Percentiles rank a stretch among this genome's conserved stretches.
phyloP scores from a whole-genome alignment of 305 asterid species.

The Fraxinus baroniana region DNA sequence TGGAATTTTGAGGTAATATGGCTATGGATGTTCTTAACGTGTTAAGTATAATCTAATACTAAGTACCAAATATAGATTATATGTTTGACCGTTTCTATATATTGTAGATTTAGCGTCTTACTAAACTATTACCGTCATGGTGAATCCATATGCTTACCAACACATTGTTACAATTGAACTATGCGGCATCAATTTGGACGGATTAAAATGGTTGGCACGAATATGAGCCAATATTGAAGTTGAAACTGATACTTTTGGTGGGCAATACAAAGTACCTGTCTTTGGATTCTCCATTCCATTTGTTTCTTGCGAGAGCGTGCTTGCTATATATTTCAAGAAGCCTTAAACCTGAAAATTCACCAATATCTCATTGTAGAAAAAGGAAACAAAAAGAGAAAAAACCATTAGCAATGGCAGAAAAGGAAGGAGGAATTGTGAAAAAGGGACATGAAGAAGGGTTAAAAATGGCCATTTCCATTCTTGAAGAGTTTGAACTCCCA shows the following conservation, averaged over 20 bases:
- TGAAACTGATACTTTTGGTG: constrained; percentile 20
- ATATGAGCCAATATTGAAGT: constrained; percentile 8
- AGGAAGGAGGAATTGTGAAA: constrained; percentile 56
- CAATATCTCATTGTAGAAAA: neutral
- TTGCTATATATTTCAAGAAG: constrained; percentile 29
- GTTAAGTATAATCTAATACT: neutral
- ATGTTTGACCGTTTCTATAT: neutral
- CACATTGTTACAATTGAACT: constrained; percentile 5
- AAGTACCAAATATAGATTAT: neutral
- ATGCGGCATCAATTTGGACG: constrained; percentile 1
- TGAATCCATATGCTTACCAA: constrained; percentile 18
- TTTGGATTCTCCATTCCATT: constrained; percentile 35
- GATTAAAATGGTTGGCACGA: constrained; percentile 8
- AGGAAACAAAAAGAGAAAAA: neutral
- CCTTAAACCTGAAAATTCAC: neutral
- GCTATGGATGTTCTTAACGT: neutral
- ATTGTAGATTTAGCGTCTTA: no score
- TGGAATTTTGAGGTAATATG: neutral
- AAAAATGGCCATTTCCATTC: constrained; percentile 51
- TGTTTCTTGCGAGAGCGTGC: constrained; percentile 18
- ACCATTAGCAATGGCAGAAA: constrained; percentile 39
- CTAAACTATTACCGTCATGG: neutral
- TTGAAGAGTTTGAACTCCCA: constrained; percentile 68
- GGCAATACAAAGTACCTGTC: constrained; percentile 38
- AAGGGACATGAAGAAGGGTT: constrained; percentile 62